phyloP scores from a whole-genome alignment of 495 filamentous ascomycete species.

The Penicillium canescens region DNA sequence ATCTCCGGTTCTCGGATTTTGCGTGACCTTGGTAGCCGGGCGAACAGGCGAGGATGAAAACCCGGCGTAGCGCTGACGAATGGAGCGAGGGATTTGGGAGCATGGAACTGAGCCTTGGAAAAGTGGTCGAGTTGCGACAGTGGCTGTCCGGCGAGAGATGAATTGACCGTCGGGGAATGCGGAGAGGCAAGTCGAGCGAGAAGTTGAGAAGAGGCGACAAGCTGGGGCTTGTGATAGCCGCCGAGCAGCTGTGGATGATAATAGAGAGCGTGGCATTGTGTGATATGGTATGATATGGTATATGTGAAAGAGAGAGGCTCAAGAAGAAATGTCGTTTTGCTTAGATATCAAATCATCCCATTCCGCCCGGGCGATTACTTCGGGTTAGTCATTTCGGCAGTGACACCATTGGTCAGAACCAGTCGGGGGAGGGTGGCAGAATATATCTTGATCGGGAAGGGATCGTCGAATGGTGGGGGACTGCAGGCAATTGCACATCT shows the following conservation, averaged over 20 bases:
- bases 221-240: constrained; percentile 22
- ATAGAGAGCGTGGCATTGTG: constrained; percentile 31
- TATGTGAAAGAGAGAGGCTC: constrained; percentile 5
- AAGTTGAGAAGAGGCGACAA: constrained; percentile 28
- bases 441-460: constrained; percentile 15
- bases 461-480: constrained; percentile 20
- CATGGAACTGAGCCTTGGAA: background rate
- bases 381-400: constrained; percentile 34
- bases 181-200: constrained; percentile 33
- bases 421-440: constrained; percentile 31
- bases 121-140: constrained; percentile 2
- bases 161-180: constrained; percentile 31
- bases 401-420: constrained; percentile 34
- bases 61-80: constrained; percentile 18
- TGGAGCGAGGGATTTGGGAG: background rate
- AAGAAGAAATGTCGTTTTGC: constrained; percentile 2
- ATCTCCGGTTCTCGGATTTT: constrained; percentile 50
- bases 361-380: constrained; percentile 11
- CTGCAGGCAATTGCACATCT: background rate
- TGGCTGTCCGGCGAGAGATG: constrained; percentile 12
- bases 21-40: constrained; percentile 30
- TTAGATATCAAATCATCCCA: constrained; percentile 19
- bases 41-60: constrained; percentile 38
- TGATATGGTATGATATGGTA: background rate
- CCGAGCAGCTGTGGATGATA: constrained; percentile 23